These are phyloP conservation scores for Suillus hirtellus DNA, from an alignment of 768 basidiomycete genomes.

Conservation along the genomic window DNA sequence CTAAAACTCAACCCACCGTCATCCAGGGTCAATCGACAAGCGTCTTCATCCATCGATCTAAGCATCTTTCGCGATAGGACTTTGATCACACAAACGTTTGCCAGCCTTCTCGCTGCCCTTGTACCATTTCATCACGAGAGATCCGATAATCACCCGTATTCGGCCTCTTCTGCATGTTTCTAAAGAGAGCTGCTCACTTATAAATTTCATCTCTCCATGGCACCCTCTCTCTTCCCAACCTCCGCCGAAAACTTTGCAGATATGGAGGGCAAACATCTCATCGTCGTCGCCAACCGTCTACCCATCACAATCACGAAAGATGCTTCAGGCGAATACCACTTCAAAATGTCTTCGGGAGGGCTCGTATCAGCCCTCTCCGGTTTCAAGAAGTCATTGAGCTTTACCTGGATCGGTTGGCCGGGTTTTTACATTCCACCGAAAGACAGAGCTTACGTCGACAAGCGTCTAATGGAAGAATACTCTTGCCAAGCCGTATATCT, in stretches of 20 bases:
- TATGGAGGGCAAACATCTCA: slow-evolving; percentile 71
- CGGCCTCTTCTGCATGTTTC: slow-evolving; percentile 26
- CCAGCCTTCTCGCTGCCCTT: slow-evolving; percentile 13
- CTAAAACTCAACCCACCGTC: not conserved
- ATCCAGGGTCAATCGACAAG: not conserved
- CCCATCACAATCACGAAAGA: slow-evolving; percentile 97
- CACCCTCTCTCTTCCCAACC: slow-evolving; percentile 28
- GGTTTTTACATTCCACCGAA: slow-evolving; percentile 92
- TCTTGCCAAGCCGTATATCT: slow-evolving; percentile 98
- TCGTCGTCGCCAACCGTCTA: slow-evolving; percentile 94
- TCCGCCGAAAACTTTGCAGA: slow-evolving; percentile 31
- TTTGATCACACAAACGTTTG: slow-evolving; percentile 11
- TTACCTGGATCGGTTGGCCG: slow-evolving; percentile 98
- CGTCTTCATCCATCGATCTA: slow-evolving; percentile 5
- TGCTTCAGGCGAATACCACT: slow-evolving; percentile 89
- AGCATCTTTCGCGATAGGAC: not conserved
- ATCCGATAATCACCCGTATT: slow-evolving; percentile 39
- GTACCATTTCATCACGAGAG: slow-evolving; percentile 4
- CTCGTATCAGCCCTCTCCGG: slow-evolving; percentile 96
- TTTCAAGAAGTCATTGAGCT: slow-evolving; percentile 97
- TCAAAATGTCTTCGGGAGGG: slow-evolving; percentile 98
- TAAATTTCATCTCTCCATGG: slow-evolving; percentile 27
- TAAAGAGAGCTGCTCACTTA: slow-evolving; percentile 24
- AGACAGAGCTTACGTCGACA: slow-evolving; percentile 89
- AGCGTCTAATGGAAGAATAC: slow-evolving; percentile 91